A percentile compares a stretch with the other conserved stretches of the same genome.
Evolutionary conservation across 495 filamentous ascomycete species (phyloP).

Genomic region (Pseudotulostoma volvatum): DNA sequence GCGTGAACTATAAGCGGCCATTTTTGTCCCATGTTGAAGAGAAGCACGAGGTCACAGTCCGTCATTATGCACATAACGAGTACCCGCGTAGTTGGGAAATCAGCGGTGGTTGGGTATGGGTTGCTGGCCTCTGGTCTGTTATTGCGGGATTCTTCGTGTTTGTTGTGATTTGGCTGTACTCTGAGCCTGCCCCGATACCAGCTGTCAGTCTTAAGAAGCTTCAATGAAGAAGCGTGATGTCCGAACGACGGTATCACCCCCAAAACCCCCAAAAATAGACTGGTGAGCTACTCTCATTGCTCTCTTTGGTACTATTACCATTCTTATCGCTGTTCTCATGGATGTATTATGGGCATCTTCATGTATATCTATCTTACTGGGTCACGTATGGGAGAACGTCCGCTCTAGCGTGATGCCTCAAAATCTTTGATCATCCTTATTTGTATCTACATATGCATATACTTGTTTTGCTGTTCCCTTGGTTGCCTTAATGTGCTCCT

Average conservation of each 20-base stretch:
- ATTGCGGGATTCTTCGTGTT: conserved; percentile 74
- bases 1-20: conserved; percentile 86
- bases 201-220: conserved; percentile 44
- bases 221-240: conserved; percentile 33
- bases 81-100: conserved; percentile 85
- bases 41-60: conserved; percentile 84
- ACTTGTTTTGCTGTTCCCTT: no score
- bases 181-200: conserved; percentile 36
- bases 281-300: no score
- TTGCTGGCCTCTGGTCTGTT: conserved; percentile 70
- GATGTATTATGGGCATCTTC: no score
- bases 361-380: no score
- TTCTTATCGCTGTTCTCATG: no score
- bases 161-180: conserved; percentile 79
- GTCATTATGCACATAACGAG: conserved; percentile 94
- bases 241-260: neutral
- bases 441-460: no score
- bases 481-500: no score
- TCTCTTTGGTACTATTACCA: no score
- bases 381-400: no score
- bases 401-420: no score
- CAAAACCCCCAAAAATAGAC: no score
- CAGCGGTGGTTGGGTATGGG: conserved; percentile 88
- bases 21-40: conserved; percentile 82
- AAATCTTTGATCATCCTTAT: no score